phyloP scores from a whole-genome alignment of 352 stramenopile species.

The Thraustochytrium sp. region DNA sequence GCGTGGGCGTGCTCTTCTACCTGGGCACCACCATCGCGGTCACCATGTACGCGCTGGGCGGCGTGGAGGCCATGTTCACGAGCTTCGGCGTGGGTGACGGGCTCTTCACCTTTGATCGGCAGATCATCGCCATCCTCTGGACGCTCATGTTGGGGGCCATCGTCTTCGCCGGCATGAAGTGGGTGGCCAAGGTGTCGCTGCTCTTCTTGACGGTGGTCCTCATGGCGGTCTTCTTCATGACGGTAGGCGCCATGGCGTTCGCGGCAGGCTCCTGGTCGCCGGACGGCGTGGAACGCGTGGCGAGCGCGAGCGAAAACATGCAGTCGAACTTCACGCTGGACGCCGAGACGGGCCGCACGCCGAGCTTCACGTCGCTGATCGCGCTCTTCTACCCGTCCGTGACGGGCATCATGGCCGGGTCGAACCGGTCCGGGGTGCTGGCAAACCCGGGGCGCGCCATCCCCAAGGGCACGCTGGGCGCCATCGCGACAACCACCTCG shows the following conservation, averaged over 20 bases:
- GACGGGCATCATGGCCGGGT: conserved; percentile 68
- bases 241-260: conserved; percentile 55
- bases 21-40: conserved; percentile 57
- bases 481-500: conserved; percentile 57
- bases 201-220: conserved; percentile 56
- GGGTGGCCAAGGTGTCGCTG: conserved; percentile 51
- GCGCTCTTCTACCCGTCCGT: conserved; percentile 67
- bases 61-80: conserved; percentile 59
- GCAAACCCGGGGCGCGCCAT: conserved; percentile 59
- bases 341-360: conserved; percentile 58
- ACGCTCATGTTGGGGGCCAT: conserved; percentile 51
- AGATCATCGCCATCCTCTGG: conserved; percentile 52
- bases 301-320: conserved; percentile 55
- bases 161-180: conserved; percentile 56
- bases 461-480: conserved; percentile 59
- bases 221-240: conserved; percentile 52
- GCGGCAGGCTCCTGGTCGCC: conserved; percentile 33
- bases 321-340: conserved; percentile 58
- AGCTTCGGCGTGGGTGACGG: conserved; percentile 48
- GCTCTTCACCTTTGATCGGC: conserved; percentile 49
- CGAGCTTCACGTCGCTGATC: conserved; percentile 59
- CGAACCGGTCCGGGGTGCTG: conserved; percentile 58
- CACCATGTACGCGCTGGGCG: conserved; percentile 62
- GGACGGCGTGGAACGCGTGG: background rate
- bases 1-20: conserved; percentile 81